These are phyloP conservation scores for Rosa multiflora DNA, from an alignment of 306 rosid species.

Conservation along the genomic window DNA sequence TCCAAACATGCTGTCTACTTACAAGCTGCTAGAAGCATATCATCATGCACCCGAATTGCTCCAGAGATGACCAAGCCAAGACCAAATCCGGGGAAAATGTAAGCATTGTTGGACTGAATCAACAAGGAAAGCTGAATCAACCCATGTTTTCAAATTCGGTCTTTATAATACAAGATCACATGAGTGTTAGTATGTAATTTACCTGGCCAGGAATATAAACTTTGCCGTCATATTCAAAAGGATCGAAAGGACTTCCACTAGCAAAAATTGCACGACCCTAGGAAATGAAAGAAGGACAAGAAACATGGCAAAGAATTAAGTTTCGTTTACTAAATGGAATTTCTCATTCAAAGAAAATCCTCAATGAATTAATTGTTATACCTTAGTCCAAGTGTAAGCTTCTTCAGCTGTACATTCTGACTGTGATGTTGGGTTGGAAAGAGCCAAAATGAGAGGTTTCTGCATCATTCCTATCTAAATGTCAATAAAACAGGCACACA, in stretches of 20 bases:
- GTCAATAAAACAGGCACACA: background rate
- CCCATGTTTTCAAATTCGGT: background rate
- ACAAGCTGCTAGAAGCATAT: conserved; percentile 94
- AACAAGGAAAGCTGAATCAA: conserved; percentile 22
- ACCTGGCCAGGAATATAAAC: conserved; percentile 77
- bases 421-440: conserved; percentile 89
- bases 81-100: conserved; percentile 90
- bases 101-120: conserved; percentile 86
- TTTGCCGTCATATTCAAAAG: conserved; percentile 70
- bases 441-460: conserved; percentile 91
- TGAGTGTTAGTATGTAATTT: conserved; percentile 20
- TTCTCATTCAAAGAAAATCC: background rate
- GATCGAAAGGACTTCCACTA: conserved; percentile 95
- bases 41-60: conserved; percentile 86
- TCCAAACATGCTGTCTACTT: conserved; percentile 38
- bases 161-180: conserved; percentile 9
- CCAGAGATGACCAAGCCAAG: conserved; percentile 86
- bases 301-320: conserved; percentile 10
- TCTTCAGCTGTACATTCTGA: conserved; percentile 97
- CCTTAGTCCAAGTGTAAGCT: conserved; percentile 85
- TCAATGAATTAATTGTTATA: conserved; percentile 24
- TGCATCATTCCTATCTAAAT: conserved; percentile 35
- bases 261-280: conserved; percentile 92
- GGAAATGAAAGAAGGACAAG: conserved; percentile 6
- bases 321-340: background rate